phyloP scores from a whole-genome alignment of 1,139 yeast species.

The Barnettozyma hawaiiensis region DNA sequence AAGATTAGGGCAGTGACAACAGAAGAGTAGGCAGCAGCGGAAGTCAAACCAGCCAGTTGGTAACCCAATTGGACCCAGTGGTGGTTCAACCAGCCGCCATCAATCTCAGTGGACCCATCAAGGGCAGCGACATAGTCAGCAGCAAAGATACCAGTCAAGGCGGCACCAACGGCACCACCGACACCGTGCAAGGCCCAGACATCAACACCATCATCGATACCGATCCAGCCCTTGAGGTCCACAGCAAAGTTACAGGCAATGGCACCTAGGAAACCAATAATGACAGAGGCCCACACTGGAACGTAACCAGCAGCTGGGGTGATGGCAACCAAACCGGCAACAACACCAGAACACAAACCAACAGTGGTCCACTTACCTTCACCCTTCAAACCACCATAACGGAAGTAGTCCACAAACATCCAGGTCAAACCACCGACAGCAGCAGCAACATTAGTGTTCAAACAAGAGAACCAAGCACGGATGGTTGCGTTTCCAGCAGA shows the following conservation, averaged over 20 bases:
- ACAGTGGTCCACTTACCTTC: slow-evolving; percentile 86
- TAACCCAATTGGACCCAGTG: slow-evolving; percentile 86
- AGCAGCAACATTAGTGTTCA: slow-evolving; percentile 91
- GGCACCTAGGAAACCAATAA: slow-evolving; percentile 79
- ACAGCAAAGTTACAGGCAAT: slow-evolving; percentile 78
- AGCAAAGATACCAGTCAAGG: slow-evolving; percentile 86
- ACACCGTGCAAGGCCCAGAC: slow-evolving; percentile 92
- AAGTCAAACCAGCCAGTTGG: slow-evolving; percentile 80
- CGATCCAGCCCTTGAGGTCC: slow-evolving; percentile 64
- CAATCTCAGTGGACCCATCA: slow-evolving; percentile 56
- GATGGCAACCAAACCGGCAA: slow-evolving; percentile 92
- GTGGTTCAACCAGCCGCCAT: slow-evolving; percentile 93
- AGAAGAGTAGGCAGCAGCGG: slow-evolving; percentile 79
- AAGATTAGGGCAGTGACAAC: slow-evolving; percentile 68
- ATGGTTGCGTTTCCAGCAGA: slow-evolving; percentile 88
- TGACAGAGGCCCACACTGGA: slow-evolving; percentile 81
- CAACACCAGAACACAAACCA: slow-evolving; percentile 89
- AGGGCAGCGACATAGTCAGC: slow-evolving; percentile 87
- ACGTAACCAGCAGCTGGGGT: slow-evolving; percentile 98
- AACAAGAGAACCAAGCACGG: slow-evolving; percentile 90
- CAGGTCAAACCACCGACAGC: slow-evolving; percentile 87
- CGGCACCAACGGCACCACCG: slow-evolving; percentile 84
- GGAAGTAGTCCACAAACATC: slow-evolving; percentile 87
- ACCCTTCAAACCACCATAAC: slow-evolving; percentile 46
- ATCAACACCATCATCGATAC: slow-evolving; percentile 93